Evolutionary conservation across 2,329 filamentous ascomycete genomes (phyloP).

Genomic region (Scytalidium lignicola): DNA sequence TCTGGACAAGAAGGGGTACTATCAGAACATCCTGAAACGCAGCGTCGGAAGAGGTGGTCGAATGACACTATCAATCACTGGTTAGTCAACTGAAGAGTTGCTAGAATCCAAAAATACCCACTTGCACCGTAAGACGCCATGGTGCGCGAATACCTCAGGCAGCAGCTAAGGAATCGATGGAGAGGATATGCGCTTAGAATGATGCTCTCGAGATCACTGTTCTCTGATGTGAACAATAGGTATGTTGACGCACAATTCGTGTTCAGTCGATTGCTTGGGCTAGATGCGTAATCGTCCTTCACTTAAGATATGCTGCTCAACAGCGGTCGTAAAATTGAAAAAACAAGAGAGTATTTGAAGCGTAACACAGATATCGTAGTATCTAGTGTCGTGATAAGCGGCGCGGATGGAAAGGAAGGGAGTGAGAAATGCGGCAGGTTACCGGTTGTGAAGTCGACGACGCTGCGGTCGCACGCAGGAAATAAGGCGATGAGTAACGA

Average conservation of each 20-base stretch:
- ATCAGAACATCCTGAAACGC: slow-evolving; percentile 47
- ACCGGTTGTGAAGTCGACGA: neutral
- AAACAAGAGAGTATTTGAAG: neutral
- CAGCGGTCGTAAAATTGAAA: neutral
- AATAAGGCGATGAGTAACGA: neutral
- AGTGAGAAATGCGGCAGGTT: neutral
- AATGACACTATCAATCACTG: slow-evolving; percentile 17
- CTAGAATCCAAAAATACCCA: neutral
- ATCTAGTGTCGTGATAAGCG: neutral
- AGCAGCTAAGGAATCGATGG: neutral
- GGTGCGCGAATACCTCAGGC: neutral
- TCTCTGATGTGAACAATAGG: too few species aligned
- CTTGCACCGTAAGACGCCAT: neutral
- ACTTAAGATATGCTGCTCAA: neutral
- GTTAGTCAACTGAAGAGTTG: neutral
- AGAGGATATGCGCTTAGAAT: neutral
- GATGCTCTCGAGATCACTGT: too few species aligned
- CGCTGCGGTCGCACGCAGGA: neutral
- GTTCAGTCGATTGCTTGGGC: too few species aligned
- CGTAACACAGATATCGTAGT: neutral
- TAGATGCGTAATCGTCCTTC: neutral
- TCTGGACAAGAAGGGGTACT: slow-evolving; percentile 51
- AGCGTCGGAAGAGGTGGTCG: slow-evolving; percentile 47
- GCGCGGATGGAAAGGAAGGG: neutral
- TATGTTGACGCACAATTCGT: too few species aligned